Base-by-base conservation (phyloP, 345 rosid genomes). In the Sonneratia alba region DNA sequence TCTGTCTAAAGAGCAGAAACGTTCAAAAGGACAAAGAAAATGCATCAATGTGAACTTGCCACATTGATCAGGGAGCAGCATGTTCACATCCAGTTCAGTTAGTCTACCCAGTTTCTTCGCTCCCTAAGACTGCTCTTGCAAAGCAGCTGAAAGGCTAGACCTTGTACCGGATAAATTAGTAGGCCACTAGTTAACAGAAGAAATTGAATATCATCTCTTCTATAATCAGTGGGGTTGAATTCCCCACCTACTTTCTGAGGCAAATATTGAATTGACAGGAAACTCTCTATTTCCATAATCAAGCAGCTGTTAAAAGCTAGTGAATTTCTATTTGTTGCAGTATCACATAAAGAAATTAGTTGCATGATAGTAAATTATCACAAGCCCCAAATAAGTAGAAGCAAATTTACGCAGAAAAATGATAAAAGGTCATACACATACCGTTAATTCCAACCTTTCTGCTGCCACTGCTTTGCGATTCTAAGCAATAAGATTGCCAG, bases 381-480 rank as follows among this genome's bases (percentile, higher is more conserved):
- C 37, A 27, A 62, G 66, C 55, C 45, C 56, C 19, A 8, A 7
- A 63, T 27, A 27, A 36, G 27, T 21, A 12, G 45, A 48, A 55
- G 72, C 27, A 32, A 43, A 38, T 65, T 65, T 6, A 7, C 13
- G 18, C 21, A 38, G 45, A 15, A 68, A 42, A 62, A 27, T 3
- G 16, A 62, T 2, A 62, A 32, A 27, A 62, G 66, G 6, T 34
- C 19, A 62, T 0, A 34, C 73, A 72, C 86, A 63, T 85, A 92
- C 99, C 99, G 70, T 92, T 95, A 81, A 95, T 92, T 84, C 98
- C 98, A 69, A 92, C 71, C 85, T 83, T 90, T 65, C 91, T 90
- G 81, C 80, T 89, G 72, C 87, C 88, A 57, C 79, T 77, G 75
- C 82, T 81, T 53, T 78, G 62, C 42, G 90, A 74, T 79, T 76